Percentiles rank a stretch among this genome's conserved stretches.
phyloP scores from a whole-genome alignment of 495 filamentous ascomycete species.

The Neurospora sp. region DNA sequence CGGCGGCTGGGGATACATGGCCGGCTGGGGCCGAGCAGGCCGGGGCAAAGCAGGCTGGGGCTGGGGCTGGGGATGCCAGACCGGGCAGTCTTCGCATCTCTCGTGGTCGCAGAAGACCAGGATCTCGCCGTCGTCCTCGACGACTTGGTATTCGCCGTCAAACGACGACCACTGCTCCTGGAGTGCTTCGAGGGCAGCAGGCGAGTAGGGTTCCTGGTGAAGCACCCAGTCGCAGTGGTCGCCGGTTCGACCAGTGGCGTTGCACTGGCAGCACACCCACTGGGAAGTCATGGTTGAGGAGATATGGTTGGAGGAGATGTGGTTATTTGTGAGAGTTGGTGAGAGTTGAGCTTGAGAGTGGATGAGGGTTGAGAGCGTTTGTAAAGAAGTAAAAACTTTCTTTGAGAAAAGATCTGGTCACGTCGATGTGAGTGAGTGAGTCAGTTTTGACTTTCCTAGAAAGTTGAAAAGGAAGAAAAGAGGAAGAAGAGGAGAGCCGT shows the following conservation, averaged over 20 bases:
- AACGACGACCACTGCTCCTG: not conserved
- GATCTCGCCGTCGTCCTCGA: not conserved
- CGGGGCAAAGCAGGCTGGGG: not conserved
- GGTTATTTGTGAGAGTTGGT: not conserved
- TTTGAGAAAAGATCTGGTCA: not conserved
- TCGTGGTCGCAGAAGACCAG: not conserved
- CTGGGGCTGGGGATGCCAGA: not conserved
- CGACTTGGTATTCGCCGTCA: not conserved
- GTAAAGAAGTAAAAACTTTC: not conserved
- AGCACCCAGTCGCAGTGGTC: not conserved
- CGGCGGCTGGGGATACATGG: not conserved
- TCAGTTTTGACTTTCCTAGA: not conserved
- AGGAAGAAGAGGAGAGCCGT: not conserved
- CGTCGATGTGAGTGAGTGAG: not conserved
- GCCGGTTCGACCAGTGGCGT: not conserved
- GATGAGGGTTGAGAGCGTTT: not conserved
- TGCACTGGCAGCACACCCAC: not conserved
- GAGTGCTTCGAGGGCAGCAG: not conserved
- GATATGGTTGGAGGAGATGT: not conserved
- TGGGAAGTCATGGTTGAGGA: not conserved
- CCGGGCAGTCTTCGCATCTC: not conserved
- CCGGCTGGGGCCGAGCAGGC: not conserved
- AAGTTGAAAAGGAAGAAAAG: not conserved
- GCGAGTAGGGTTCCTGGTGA: not conserved
- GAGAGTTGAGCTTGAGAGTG: not conserved